Evolutionary conservation across 768 basidiomycete genomes (phyloP), one percentile per base, ranked within the genome.

Genomic region (Suillus decipiens): DNA sequence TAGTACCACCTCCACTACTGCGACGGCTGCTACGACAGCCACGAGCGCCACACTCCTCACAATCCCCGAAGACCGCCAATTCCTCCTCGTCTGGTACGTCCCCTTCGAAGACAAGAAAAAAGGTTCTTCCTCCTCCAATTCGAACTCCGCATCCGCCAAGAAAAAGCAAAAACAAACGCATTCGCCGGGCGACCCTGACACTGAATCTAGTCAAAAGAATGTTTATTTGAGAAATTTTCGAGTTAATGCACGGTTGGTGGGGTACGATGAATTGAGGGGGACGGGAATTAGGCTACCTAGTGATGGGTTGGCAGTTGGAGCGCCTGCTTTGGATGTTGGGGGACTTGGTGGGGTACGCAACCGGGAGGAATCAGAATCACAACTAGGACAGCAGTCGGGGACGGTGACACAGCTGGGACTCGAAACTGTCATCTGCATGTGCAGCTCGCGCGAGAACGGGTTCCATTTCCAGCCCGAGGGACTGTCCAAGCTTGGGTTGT

Each of bases 401-500:
- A 28, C 24, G 14, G 28, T 1, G 24, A 28, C 48, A 51, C 28
- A 15, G 8, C 48, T 28, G 4, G 48, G 24, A 51, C 28, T 19
- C 39, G 78, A 81, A 61, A 82, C 80, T 33, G 79, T 76, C 61
- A 81, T 92, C 50, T 89, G 87, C 12, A 74, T 84, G 2, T 92
- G 89, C 66, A 75, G 81, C 58, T 82, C 86, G 31, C 84, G 88
- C 24, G 83, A 87, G 36, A 74, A 78, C 1, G 92, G 92, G 5
- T 84, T 96, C 58, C 87, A 92, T 73, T 93, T 96, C 65, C 73
- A 87, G n/a, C 84, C 89, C 0, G 88, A 96, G 56, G 93, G 92
- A 0, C 80, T 95, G 60, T 82, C 86, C 66, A 85, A 87, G 72
- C 80, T 96, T 61, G 92, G 92, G 0, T 76, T 95, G 65, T 88